Evolutionary conservation across 164 flowering plant species (phyloP), one percentile per base, ranked within the genome.

Genomic region (Pachysandra terminalis): DNA sequence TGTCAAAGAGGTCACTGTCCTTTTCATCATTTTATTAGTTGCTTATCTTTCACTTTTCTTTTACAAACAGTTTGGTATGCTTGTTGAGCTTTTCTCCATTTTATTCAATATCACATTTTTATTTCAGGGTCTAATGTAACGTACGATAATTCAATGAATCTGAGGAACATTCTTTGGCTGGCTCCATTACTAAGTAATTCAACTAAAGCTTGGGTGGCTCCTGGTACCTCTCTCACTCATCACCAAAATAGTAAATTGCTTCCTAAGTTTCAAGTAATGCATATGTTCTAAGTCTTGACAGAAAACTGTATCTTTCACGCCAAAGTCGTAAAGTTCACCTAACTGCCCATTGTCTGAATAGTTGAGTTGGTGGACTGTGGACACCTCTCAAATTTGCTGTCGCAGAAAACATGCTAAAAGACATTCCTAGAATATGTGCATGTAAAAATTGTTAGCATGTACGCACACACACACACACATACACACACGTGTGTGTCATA

Each of bases 101-200:
- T 32, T 32, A 32, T 32, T 32, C 37, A 59, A 14, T 23, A 37
- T 12, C n/a, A 24, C 59, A 5, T 56, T 14, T 32, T 24, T 73
- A 41, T 70, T 71, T 72, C 81, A 95, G 99, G 96, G 35, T 87
- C 97, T 25, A 79, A 83, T 76, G 81, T 92, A 57, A 65, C 56
- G 45, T 90, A 87, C 62, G 93, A 92, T 69, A 80, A 86, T 72
- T 80, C 86, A 51, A 92, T 95, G 90, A 95, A 92, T 74, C 76
- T 95, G 72, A 81, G 99, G 25, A 95, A 95, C 74, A 92, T 95
- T 77, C 87, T 95, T 51, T 95, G 99, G 99, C 81, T 92, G 67
- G 99, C 99, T 75, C 99, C 99, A 56, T 73, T 95, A 74, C 97
- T 97, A 15, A 79, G 87, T 74, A 78, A 70, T 70, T 77, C 86